These are phyloP conservation scores for Lepiota venenata DNA, from an alignment of 768 basidiomycete species.

Conservation along the genomic window DNA sequence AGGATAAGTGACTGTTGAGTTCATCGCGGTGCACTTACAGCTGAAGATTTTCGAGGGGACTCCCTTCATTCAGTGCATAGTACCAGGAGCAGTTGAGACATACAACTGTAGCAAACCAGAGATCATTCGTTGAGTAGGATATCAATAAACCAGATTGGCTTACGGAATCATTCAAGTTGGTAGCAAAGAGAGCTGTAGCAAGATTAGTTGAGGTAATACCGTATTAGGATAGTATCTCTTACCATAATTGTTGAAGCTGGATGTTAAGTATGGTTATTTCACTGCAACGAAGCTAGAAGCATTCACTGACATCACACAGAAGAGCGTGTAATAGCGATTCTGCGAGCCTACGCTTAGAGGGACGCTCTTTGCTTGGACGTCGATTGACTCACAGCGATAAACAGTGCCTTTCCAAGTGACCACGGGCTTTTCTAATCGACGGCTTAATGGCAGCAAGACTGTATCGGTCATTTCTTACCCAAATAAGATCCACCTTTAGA, in stretches of 20 bases:
- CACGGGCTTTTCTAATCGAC: slow-evolving; percentile 45
- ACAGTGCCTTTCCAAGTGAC: slow-evolving; percentile 52
- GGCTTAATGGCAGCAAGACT: neutral
- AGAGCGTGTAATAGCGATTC: slow-evolving; percentile 59
- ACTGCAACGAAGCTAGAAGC: neutral
- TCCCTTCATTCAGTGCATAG: neutral
- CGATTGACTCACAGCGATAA: slow-evolving; percentile 42
- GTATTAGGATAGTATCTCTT: slow-evolving; percentile 10
- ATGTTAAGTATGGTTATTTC: neutral
- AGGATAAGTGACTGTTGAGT: neutral
- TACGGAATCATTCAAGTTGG: neutral
- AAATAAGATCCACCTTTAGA: slow-evolving; percentile 47
- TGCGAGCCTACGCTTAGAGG: slow-evolving; percentile 16
- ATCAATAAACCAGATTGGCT: neutral
- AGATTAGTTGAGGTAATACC: neutral
- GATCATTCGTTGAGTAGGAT: neutral
- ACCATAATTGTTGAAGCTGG: slow-evolving; percentile 56
- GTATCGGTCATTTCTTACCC: slow-evolving; percentile 32
- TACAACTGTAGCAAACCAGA: slow-evolving; percentile 6
- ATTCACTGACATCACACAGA: slow-evolving; percentile 44
- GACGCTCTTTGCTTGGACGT: neutral
- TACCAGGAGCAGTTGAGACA: neutral
- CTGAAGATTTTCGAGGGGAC: slow-evolving; percentile 15
- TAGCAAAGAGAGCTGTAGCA: slow-evolving; percentile 8
- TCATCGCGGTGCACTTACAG: slow-evolving; percentile 23